phyloP scores from a whole-genome alignment of 1,284 basidiomycete species.

The Ganoderma multipileum region DNA sequence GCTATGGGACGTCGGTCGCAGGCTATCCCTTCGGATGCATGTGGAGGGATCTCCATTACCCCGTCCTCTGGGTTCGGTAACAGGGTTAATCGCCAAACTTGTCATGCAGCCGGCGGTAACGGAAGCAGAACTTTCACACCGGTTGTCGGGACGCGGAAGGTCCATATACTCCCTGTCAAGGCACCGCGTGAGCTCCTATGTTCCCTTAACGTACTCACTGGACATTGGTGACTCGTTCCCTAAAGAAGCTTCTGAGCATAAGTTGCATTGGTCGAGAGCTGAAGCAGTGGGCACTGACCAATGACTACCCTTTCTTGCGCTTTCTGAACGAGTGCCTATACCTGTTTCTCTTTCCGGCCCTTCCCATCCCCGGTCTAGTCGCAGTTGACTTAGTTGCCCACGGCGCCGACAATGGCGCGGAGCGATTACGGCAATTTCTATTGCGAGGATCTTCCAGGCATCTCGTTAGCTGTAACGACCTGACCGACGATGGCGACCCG shows the following conservation, averaged over 20 bases:
- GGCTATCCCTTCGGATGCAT: background rate
- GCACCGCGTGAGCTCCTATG: background rate
- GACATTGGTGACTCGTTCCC: background rate
- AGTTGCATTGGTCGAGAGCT: background rate
- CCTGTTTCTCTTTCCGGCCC: background rate
- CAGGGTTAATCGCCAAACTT: background rate
- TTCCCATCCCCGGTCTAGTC: background rate
- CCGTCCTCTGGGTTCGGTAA: background rate
- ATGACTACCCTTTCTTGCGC: background rate
- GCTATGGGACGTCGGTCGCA: background rate
- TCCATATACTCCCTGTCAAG: background rate
- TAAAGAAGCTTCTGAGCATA: background rate
- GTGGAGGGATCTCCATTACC: background rate
- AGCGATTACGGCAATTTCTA: background rate
- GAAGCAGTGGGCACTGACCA: background rate
- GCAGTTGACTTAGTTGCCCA: background rate
- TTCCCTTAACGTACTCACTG: background rate
- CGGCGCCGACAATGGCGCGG: background rate
- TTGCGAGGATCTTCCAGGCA: background rate
- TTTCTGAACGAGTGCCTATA: background rate
- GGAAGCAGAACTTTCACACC: background rate
- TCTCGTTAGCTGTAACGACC: background rate
- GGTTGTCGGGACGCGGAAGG: background rate
- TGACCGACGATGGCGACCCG: background rate
- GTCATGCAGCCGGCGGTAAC: background rate